Base-by-base conservation (phyloP, 1,284 basidiomycete species). In the Tilletia caries region DNA sequence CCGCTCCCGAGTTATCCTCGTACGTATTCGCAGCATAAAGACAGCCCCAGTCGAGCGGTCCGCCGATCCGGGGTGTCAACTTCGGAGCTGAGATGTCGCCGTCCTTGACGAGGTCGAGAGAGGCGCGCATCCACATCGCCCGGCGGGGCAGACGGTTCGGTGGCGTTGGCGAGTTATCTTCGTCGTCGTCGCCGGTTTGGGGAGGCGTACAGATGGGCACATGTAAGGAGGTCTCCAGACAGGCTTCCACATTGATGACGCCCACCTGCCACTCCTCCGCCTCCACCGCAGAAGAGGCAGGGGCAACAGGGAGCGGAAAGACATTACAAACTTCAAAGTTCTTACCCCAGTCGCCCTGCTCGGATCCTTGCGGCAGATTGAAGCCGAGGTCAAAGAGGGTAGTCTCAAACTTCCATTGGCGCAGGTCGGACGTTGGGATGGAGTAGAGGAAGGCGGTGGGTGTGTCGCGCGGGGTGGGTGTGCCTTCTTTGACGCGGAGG, bases 321-420 rank as follows among this genome's bases (percentile, higher is more conserved):
- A 77, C 75, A 71, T 75, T 77, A 70, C 74, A 74, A 10, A 77
- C 76, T 66, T 78, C 77, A 73, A 74, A 78, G 64, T 78, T 78
- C 65, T 69, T 71, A 50, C 77, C 77, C 60, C 77, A 69, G 60
- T 78, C 76, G 37, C 75, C 75, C 3, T 74, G 68, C 33, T 77
- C 66, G 60, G 68, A 67, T 15, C 65, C 65, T 13, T 41, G 65
- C 8, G n/a, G 44, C 18, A 43, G 15, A n/a, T 66, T 18, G 18
- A 46, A 50, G 13, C 43, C 43, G 12, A 50, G 32, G 23, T 50
- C 33, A 41, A 66, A 27, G 12, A 77, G 72, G 6, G 73, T 73
- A 20, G 73, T 72, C 54, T 76, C 29, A 65, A 68, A 78, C 27
- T 48, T 65, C 75, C 77, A 78, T 20, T 69, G 65, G 46, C 67